phyloP scores from a whole-genome alignment of 306 rosid species.

The Lathyrus aphaca region DNA sequence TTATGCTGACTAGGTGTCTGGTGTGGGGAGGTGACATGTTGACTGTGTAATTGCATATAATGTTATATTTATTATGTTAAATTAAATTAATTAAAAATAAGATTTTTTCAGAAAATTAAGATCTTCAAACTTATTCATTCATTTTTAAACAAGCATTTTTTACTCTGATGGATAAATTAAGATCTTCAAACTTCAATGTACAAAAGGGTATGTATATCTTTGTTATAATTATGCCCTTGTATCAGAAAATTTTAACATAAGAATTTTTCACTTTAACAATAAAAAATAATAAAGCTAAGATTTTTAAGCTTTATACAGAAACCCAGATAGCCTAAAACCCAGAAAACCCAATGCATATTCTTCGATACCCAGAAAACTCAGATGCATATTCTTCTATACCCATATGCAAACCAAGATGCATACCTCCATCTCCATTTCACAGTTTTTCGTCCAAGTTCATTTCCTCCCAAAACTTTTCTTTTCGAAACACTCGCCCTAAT shows the following conservation, averaged over 20 bases:
- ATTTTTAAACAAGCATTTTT: no score
- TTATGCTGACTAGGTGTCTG: no score
- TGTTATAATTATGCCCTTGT: neutral
- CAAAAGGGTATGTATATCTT: neutral
- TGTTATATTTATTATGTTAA: no score
- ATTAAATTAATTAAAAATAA: no score
- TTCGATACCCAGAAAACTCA: no score
- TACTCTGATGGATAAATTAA: constrained; percentile 30
- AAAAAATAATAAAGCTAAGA: neutral
- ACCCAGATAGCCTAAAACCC: neutral
- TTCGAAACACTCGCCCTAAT: neutral
- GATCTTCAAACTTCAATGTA: constrained; percentile 17
- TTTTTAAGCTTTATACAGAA: neutral
- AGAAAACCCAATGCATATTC: no score
- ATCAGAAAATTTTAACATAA: neutral
- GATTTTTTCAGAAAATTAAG: no score
- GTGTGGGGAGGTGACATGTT: no score
- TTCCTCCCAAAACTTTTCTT: neutral
- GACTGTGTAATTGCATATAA: no score
- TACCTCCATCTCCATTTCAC: neutral
- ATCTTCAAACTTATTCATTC: no score
- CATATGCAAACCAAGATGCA: no score
- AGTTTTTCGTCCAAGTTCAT: constrained; percentile 6
- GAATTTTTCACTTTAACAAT: neutral
- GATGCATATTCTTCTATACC: no score